A percentile compares a stretch with the other conserved stretches of the same genome.
Conservation (phyloP, 2,329 filamentous ascomycete genomes). For the Sclerotinia subarctica region DNA sequence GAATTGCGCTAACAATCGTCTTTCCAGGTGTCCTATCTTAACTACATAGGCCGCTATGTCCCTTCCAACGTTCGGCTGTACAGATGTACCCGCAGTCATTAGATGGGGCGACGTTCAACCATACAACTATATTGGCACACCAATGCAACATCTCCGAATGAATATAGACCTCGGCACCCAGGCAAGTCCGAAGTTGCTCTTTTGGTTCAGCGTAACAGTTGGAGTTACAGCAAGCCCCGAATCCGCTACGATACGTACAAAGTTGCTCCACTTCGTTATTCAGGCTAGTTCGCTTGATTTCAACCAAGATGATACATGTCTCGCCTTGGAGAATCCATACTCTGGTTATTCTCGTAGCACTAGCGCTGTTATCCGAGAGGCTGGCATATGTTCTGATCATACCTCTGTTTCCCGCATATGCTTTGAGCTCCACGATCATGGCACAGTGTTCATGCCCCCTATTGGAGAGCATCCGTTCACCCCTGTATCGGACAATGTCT, state of each 20-base stretch:
- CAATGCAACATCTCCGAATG: background rate
- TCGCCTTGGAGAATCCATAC: background rate
- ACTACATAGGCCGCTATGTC: background rate
- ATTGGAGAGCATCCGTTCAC: too few species aligned
- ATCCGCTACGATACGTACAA: background rate
- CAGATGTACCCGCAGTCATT: background rate
- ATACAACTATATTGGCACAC: background rate
- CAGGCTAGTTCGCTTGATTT: background rate
- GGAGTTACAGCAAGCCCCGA: background rate
- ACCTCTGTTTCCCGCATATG: too few species aligned
- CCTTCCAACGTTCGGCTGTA: too few species aligned
- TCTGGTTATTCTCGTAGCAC: background rate
- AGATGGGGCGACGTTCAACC: background rate
- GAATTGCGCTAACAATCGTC: background rate
- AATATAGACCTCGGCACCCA: background rate
- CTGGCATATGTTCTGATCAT: too few species aligned
- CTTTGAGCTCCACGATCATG: too few species aligned
- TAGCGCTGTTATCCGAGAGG: background rate
- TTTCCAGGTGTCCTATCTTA: background rate
- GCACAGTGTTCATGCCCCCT: too few species aligned
- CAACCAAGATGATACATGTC: background rate
- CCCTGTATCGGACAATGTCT: too few species aligned
- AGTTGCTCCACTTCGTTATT: slow-evolving; percentile 1
- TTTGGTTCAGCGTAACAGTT: slow-evolving; percentile 6
- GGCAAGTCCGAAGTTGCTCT: background rate